Evolutionary conservation across 164 flowering plant species (phyloP).

Genomic region (Annona squamosa): DNA sequence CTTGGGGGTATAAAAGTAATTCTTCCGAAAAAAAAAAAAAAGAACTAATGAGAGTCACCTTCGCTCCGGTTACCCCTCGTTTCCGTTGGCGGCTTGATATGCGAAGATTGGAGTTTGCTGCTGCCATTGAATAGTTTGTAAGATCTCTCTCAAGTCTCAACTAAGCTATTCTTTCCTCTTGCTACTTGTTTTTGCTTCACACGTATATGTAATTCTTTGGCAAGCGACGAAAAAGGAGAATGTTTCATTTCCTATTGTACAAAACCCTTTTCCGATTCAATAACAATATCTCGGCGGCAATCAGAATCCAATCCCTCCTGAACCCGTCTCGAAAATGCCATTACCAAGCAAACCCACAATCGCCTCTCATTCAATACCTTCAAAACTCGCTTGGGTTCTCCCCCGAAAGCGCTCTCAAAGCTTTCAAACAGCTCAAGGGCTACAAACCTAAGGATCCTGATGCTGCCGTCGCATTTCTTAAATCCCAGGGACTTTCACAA

Average conservation of each 20-base stretch:
- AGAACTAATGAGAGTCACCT: no score
- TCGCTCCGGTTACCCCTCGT: no score
- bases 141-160: background rate
- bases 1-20: no score
- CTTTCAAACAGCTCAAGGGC: background rate
- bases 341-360: background rate
- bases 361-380: background rate
- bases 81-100: no score
- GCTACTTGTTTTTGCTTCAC: background rate
- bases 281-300: background rate
- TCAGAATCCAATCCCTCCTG: background rate
- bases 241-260: background rate
- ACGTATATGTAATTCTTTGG: background rate
- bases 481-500: background rate
- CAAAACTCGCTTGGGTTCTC: background rate
- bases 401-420: background rate
- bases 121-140: no score
- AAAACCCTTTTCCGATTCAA: background rate
- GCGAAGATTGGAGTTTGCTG: no score
- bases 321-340: slow-evolving; percentile 2
- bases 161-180: background rate
- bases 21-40: no score
- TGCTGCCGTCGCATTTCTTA: background rate
- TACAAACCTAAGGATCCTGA: background rate
- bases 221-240: background rate